Evolutionary conservation across 768 basidiomycete genomes (phyloP), one percentile per base, ranked within the genome.

Genomic region (Rhizopogon rudus): DNA sequence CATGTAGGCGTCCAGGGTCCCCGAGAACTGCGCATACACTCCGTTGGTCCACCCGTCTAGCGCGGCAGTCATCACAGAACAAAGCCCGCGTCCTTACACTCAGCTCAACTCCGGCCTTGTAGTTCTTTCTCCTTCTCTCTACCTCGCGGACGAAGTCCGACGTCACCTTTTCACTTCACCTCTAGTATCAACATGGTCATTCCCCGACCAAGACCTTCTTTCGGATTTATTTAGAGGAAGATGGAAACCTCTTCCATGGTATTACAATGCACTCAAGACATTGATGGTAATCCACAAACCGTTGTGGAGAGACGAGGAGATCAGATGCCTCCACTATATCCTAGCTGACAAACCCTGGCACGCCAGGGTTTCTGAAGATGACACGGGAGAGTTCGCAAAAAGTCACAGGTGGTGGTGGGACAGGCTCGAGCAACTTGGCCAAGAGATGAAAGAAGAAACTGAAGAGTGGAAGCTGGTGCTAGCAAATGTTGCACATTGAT

Each of bases 181-280:
- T 3, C 73, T 77, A 9, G 73, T 88, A 7, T 56, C 76, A 3
- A 73, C 74, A 0, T 86, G 80, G 74, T 70, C 68, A n/a, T 97
- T 98, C 68, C 86, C 93, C 1, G 96, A 99, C 69, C 96, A 99
- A 69, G 96, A 99, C 62, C 78, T 97, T 33, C 81, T 98, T 33
- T 81, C 94, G 1, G 81, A 79, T 33, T 82, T 84, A 65, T 98
- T 96, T 75, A 70, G 77, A 53, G 88, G 87, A 16, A 83, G 70
- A 66, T 94, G 91, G 90, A 79, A 75, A 52, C 86, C 90, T 5
- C 71, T 96, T 40, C 81, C 86, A 1, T 97, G 90, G 84, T 84
- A 84, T 57, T 95, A 93, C 70, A 99, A 99, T 63, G 94, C 93
- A 0, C 77, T 98, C 59, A 94, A 93, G 73, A 90, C 94, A n/a